Evolutionary conservation across 108 stramenopile species (phyloP), one percentile per base, ranked within the genome.

Genomic region (Epithemia pelagica): DNA sequence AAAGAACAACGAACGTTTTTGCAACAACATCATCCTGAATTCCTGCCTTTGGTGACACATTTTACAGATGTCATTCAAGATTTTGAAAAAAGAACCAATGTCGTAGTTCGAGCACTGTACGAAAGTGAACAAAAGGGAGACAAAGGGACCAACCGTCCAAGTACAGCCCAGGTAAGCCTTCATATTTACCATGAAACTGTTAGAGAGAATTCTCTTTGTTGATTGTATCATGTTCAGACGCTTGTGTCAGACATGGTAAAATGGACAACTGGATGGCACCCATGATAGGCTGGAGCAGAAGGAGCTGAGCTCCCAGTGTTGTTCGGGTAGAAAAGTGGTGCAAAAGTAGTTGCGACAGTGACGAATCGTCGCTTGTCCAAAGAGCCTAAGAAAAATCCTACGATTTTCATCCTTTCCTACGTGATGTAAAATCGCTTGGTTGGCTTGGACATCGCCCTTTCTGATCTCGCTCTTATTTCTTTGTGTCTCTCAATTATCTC

Each of bases 241-340:
- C n/a, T n/a, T n/a, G n/a, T n/a, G n/a, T n/a, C n/a, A n/a, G n/a
- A n/a, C n/a, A n/a, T n/a, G n/a, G n/a, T n/a, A n/a, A n/a, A n/a
- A n/a, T n/a, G n/a, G n/a, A n/a, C n/a, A n/a, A n/a, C n/a, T n/a
- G n/a, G n/a, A n/a, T 51, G 29, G 85, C 85, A 88, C 76, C 74
- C 82, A 86, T 91, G 89, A 91, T 91, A 91, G 86, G 64, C 86
- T 81, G 64, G 65, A 82, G 74, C 72, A 71, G 71, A 81, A 70
- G 67, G 52, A 30, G 66, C 46, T 66, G 24, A 52, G 64, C 51
- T 51, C 59, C 58, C 71, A n/a, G 28, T 84, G 87, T 81, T 78
- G 67, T 73, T 83, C 72, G 70, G 75, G 87, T 65, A 88, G 87
- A 87, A 88, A 85, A 75, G 76, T 75, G 78, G 80, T 91, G 90